These are phyloP conservation scores for Fragilariopsis cylindrus DNA, from an alignment of 108 stramenopile genomes.

Conservation along the genomic window DNA sequence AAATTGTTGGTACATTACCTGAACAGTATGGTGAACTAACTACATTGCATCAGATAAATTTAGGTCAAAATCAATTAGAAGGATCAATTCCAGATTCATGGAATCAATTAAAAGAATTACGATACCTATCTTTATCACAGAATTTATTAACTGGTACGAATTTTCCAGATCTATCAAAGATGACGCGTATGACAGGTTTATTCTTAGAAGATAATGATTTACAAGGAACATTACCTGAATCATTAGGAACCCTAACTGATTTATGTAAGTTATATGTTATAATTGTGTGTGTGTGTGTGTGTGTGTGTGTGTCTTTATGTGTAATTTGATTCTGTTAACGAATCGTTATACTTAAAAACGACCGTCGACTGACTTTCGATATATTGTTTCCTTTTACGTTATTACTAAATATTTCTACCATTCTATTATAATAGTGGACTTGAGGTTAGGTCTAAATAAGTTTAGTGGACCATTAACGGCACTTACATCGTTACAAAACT, in stretches of 20 bases:
- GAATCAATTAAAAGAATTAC: slow-evolving; percentile 25
- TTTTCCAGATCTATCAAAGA: slow-evolving; percentile 25
- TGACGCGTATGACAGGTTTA: slow-evolving; percentile 11
- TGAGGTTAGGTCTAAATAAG: slow-evolving; percentile 19
- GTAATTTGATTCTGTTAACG: not conserved
- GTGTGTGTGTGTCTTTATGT: not conserved
- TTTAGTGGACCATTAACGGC: slow-evolving; percentile 22
- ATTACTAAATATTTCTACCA: not conserved
- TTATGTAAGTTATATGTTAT: slow-evolving; percentile 28
- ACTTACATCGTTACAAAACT: not conserved
- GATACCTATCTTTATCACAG: slow-evolving; percentile 29
- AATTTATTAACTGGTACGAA: slow-evolving; percentile 43
- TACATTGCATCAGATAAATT: slow-evolving; percentile 16
- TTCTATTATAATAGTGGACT: slow-evolving; percentile 10
- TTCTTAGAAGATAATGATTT: slow-evolving; percentile 32
- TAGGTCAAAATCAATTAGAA: slow-evolving; percentile 23
- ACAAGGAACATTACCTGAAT: slow-evolving; percentile 27
- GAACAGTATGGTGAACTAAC: not conserved
- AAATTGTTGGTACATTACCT: slow-evolving; percentile 23
- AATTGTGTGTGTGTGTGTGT: not conserved
- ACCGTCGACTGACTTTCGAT: not conserved
- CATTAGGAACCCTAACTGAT: slow-evolving; percentile 36
- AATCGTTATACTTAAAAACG: too few relatives aligned
- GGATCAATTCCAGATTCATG: slow-evolving; percentile 31
- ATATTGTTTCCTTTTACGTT: not conserved